phyloP scores from a whole-genome alignment of 2,329 filamentous ascomycete genomes.

The Venturia carpophila region DNA sequence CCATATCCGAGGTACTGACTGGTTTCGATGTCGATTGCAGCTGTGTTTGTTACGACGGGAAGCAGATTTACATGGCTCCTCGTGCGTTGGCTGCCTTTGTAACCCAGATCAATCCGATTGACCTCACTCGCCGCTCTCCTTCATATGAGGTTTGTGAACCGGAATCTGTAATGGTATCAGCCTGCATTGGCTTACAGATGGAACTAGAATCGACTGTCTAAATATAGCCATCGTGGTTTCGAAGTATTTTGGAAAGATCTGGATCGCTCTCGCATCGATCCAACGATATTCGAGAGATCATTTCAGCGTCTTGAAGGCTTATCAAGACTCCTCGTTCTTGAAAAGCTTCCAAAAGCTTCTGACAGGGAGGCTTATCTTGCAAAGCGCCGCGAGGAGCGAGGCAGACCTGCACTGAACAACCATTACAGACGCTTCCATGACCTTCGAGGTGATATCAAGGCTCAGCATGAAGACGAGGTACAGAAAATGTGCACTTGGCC shows the following conservation, averaged over 20 bases:
- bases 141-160: slow-evolving; percentile 56
- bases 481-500: slow-evolving; percentile 33
- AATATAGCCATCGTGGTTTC: slow-evolving; percentile 77
- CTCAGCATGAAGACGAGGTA: slow-evolving; percentile 68
- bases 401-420: slow-evolving; percentile 51
- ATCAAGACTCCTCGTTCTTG: slow-evolving; percentile 69
- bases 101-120: slow-evolving; percentile 73
- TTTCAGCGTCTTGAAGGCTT: slow-evolving; percentile 70
- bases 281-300: slow-evolving; percentile 77
- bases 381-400: slow-evolving; percentile 63
- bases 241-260: slow-evolving; percentile 73
- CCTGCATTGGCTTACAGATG: background rate
- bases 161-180: too few relatives aligned
- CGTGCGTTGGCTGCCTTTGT: slow-evolving; percentile 71
- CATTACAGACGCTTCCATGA: slow-evolving; percentile 33
- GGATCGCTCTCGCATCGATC: slow-evolving; percentile 68
- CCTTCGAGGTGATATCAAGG: slow-evolving; percentile 66
- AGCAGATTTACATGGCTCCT: slow-evolving; percentile 70
- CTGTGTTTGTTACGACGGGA: slow-evolving; percentile 71
- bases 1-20: slow-evolving; percentile 73
- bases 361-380: slow-evolving; percentile 64
- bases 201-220: slow-evolving; percentile 62
- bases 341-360: slow-evolving; percentile 61
- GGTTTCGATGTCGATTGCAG: slow-evolving; percentile 85
- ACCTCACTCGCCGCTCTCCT: slow-evolving; percentile 69